A percentile compares a stretch with the other conserved stretches of the same genome.
phyloP scores from a whole-genome alignment of 371 early-diverging fungal species.

The Chytridium lagenaria region DNA sequence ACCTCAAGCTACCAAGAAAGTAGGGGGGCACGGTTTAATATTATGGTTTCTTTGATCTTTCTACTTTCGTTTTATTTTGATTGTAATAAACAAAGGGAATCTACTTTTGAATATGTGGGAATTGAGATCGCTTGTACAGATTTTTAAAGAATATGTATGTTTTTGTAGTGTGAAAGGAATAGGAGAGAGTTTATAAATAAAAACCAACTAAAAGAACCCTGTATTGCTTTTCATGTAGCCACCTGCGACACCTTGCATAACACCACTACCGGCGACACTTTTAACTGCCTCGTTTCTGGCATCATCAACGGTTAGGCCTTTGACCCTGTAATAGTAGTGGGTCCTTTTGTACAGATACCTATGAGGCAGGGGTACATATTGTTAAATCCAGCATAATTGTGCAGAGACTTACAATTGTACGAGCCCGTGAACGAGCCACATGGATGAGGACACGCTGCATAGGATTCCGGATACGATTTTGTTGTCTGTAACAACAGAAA shows the following conservation, averaged over 20 bases:
- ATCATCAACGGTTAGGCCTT: constrained; percentile 31
- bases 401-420: neutral
- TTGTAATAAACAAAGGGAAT: too few relatives aligned
- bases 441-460: constrained; percentile 12
- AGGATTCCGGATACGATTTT: constrained; percentile 23
- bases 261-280: constrained; percentile 27
- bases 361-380: neutral
- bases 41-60: too few relatives aligned
- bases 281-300: constrained; percentile 29
- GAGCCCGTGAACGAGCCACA: constrained; percentile 20
- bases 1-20: too few relatives aligned
- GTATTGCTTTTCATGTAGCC: constrained; percentile 19
- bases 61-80: too few relatives aligned
- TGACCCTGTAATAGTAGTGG: constrained; percentile 29
- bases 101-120: too few relatives aligned
- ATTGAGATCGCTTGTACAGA: too few relatives aligned
- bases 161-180: too few relatives aligned
- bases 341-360: constrained; percentile 22
- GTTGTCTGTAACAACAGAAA: constrained; percentile 24
- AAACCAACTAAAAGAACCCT: constrained; percentile 20
- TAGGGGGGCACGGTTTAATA: too few relatives aligned
- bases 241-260: constrained; percentile 14
- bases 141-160: too few relatives aligned
- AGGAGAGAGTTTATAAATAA: too few relatives aligned
- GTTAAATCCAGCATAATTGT: neutral